Base-by-base conservation (phyloP, 2,329 filamentous ascomycete species). In the Venturia carpophila region DNA sequence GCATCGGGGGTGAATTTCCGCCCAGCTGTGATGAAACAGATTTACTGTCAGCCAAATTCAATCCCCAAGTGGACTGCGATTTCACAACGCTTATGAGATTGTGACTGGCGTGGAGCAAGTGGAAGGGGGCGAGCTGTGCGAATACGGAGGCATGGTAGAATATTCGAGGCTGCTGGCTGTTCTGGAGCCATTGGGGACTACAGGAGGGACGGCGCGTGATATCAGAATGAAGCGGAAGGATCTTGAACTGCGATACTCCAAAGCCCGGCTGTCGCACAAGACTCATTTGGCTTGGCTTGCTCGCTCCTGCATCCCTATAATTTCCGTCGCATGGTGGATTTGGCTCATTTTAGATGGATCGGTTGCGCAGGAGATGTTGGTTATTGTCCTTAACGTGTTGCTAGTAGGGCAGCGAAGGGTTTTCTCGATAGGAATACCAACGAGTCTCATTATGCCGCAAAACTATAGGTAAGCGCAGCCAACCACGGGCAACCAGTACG, bases 21-120 rank as follows among this genome's bases (percentile, higher is more conserved):
- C 45, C 45, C 5, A 47, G 19, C n/a, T 47, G 45, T 47, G 45
- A 47, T 24, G 45, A 47, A 6, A 47, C 45, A n/a, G 45, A 47
- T 47, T 24, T 24, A 21, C 45, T 47, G 17, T 21, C 45, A 21
- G 45, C 45, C 45, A 47, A 7, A 10, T 47, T 47, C n/a, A n/a
- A 47, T 24, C 45, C 45, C 21, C 45, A n/a, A 19, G 17, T 21
- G 9, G 45, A 47, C 7, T 47, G 45, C n/a, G 45, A 47, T 11
- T 47, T 10, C 49, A 55, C 49, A 55, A 55, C 34, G 49, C 49
- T 27, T 55, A 55, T 34, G 49, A 55, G 24, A 55, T 55, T 55
- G 24, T 55, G 49, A 55, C 49, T 17, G 49, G 27, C 7, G 27
- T 55, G 24, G 13, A 30, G 24, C 49, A 55, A 34, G n/a, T 17